A percentile compares a stretch with the other conserved stretches of the same genome.
Conservation (phyloP, 73 alveolate genomes). For the Stentor roeselii region DNA sequence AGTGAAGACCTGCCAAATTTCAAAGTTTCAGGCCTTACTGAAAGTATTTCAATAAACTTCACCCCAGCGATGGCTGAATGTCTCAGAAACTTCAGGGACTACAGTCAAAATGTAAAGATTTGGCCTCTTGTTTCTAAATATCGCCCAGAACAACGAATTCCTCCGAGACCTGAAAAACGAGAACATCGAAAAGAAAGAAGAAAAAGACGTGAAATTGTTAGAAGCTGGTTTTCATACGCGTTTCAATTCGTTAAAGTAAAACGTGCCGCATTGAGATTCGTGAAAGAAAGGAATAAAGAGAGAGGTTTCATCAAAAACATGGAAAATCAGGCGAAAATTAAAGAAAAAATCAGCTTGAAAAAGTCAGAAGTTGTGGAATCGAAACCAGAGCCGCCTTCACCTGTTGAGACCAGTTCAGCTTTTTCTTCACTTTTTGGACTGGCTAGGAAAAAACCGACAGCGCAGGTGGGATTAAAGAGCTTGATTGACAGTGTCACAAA, state of each 20-base stretch:
- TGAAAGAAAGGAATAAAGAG: background rate
- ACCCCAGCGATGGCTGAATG: slow-evolving; percentile 25
- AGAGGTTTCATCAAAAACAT: background rate
- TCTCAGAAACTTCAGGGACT: background rate
- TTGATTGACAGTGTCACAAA: background rate
- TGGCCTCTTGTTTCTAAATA: background rate
- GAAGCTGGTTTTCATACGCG: slow-evolving; percentile 9
- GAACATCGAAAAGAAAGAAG: background rate
- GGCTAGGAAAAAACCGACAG: background rate
- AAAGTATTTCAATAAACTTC: background rate
- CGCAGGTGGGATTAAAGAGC: background rate
- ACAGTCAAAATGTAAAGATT: background rate
- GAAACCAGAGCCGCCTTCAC: background rate
- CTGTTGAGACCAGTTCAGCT: background rate
- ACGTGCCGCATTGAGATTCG: background rate
- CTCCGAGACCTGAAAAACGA: background rate
- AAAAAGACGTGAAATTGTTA: slow-evolving; percentile 2
- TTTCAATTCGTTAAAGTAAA: background rate
- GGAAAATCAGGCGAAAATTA: background rate
- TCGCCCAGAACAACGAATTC: background rate
- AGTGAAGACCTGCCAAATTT: slow-evolving; percentile 14
- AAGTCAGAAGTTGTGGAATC: background rate
- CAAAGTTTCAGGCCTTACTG: slow-evolving; percentile 13
- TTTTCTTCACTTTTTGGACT: background rate
- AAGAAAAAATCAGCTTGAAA: background rate